Conservation (phyloP, 2,329 filamentous ascomycete genomes). For the Ilyonectria sp. region DNA sequence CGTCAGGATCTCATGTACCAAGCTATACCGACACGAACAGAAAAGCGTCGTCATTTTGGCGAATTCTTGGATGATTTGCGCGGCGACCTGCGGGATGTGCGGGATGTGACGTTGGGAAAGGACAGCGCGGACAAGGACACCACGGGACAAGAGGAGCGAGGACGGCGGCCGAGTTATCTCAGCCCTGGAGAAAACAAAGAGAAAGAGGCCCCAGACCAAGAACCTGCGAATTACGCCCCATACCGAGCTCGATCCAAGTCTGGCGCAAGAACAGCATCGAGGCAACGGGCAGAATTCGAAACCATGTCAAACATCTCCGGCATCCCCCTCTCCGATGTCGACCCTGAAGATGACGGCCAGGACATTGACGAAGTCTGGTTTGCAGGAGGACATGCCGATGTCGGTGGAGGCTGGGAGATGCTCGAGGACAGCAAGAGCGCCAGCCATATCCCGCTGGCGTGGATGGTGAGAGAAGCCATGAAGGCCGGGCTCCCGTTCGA, state of each 20-base stretch:
- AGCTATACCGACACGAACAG: slow-evolving; percentile 39
- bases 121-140: not conserved
- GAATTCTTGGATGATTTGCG: slow-evolving; percentile 44
- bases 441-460: slow-evolving; percentile 78
- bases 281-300: slow-evolving; percentile 41
- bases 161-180: slow-evolving; percentile 36
- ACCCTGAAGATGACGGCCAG: slow-evolving; percentile 68
- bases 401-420: slow-evolving; percentile 82
- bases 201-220: slow-evolving; percentile 15
- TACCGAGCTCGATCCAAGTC: slow-evolving; percentile 60
- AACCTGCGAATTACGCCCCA: slow-evolving; percentile 53
- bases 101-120: slow-evolving; percentile 11
- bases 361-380: slow-evolving; percentile 89
- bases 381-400: slow-evolving; percentile 82
- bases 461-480: slow-evolving; percentile 76
- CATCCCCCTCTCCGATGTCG: slow-evolving; percentile 43
- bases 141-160: slow-evolving; percentile 28
- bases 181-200: slow-evolving; percentile 31
- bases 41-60: slow-evolving; percentile 43
- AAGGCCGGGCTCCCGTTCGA: slow-evolving; percentile 81
- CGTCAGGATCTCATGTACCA: slow-evolving; percentile 79
- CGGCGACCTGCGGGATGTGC: slow-evolving; percentile 26
- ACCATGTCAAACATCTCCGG: slow-evolving; percentile 52
- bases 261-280: slow-evolving; percentile 47
- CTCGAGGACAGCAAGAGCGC: slow-evolving; percentile 71